Evolutionary conservation across 495 filamentous ascomycete genomes (phyloP), one percentile per base, ranked within the genome.

Genomic region (Lentithecium fluviatile): DNA sequence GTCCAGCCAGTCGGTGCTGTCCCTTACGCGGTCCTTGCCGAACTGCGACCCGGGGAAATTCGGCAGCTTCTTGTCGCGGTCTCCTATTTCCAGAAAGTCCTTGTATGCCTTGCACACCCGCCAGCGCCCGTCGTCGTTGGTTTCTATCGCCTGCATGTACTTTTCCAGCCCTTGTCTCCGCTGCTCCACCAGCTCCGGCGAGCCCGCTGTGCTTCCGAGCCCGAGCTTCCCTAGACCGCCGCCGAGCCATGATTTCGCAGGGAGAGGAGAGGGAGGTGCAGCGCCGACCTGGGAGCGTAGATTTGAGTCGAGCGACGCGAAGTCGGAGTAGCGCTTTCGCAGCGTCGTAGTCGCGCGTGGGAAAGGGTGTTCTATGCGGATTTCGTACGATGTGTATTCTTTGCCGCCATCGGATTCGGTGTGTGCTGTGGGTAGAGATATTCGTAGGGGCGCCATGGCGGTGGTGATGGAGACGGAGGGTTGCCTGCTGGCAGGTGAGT

Each of bases 261-360:
- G 92, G 7, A 95, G 79, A 1, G 90, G 76, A 10, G 75, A 73
- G 24, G 92, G 87, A 0, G 87, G 87, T 11, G 81, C 65, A 13
- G 75, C 37, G 72, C 84, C 84, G 48, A 86, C 83, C 66, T 85
- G 78, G 57, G 80, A 74, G 66, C 77, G 78, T 8, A 98, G 83
- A 23, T 81, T 66, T n/a, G 72, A 66, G 78, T 98, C 85, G 56
- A 98, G 86, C 59, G 82, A 72, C 46, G 79, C 76, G 76, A 98
- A 97, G 72, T 97, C 95, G 54, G 87, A 92, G 82, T 97, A 98
- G 67, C 94, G 91, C 75, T 97, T 97, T 62, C 87, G 84, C 60
- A 96, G 80, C 69, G 86, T 88, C 71, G 90, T 90, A 52, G 89
- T 90, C 59, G 90, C 88, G 12, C 62, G 62, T 1, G 62, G 60